Base-by-base conservation (phyloP, 768 basidiomycete genomes). In the Lactifluus subvellereus region DNA sequence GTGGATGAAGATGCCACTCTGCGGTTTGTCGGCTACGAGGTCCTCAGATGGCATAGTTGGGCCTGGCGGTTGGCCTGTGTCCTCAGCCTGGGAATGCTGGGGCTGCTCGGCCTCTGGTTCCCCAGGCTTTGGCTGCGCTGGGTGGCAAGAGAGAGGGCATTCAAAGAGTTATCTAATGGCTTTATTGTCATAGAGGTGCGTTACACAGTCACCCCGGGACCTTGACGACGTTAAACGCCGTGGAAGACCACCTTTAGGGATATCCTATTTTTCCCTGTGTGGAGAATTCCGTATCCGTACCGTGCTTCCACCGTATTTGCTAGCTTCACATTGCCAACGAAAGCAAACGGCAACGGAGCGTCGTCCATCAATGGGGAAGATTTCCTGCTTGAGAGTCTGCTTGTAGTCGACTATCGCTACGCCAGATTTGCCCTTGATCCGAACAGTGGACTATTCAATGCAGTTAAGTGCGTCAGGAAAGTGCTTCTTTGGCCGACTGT, bases 111-210 rank as follows among this genome's bases (percentile, higher is more conserved):
- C 4, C 86, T 94, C 69, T 99, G 97, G 97, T 86, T 97, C 67
- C 97, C 97, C 60, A 83, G 81, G 6, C 67, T 94, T 32, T 98
- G 97, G 97, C 82, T 98, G 55, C 84, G 84, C 33, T 95, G 88
- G 83, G 89, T 91, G 22, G 84, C 92, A 2, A 80, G 77, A 50
- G 91, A 95, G 73, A 91, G 83, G 57, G 88, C 89, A 22, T 99
- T 98, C 69, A 83, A 84, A 53, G 76, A 90, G 60, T 78, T 85
- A 9, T 73, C 75, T 40, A 75, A 84, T 67, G 91, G 90, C 4
- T 88, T 93, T 68, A 80, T 97, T 45, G 89, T 95, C 18, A 86
- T 96, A 42, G 94, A 99, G 84, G 95, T 97, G 67, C 62, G 87
- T 75, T 45, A 6, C 1, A 4, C 33, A 32, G 52, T 22, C 33